Percentiles rank a stretch among this genome's conserved stretches.
These are phyloP conservation scores for Inga laurina DNA, from an alignment of 306 rosid genomes.

Conservation along the genomic window DNA sequence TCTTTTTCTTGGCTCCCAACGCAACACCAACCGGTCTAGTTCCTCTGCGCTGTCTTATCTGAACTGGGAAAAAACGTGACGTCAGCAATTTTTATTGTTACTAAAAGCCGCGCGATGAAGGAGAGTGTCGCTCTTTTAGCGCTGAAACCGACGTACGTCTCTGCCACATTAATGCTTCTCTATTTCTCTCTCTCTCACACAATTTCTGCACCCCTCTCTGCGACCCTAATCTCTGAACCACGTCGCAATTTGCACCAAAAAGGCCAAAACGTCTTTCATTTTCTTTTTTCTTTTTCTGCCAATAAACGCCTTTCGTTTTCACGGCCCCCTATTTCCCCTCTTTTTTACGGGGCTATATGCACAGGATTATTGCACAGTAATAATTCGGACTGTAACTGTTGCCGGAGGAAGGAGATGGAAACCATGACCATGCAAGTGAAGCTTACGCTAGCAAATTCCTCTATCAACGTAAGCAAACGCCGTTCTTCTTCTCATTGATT, in stretches of 20 bases:
- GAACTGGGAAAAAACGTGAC: neutral
- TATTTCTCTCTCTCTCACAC: neutral
- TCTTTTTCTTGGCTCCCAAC: no score
- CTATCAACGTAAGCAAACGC: constrained; percentile 22
- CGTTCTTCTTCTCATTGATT: neutral
- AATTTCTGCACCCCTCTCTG: constrained; percentile 9
- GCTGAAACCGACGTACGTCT: constrained; percentile 63
- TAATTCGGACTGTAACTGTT: neutral
- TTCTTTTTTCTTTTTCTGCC: no score
- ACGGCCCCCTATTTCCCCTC: neutral
- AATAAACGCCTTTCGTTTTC: neutral
- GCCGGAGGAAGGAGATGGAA: neutral
- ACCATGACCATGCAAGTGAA: neutral
- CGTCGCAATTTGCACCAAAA: constrained; percentile 5
- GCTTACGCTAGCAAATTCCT: constrained; percentile 38
- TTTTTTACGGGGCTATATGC: neutral
- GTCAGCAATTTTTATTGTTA: neutral
- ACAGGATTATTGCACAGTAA: neutral
- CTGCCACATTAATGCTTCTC: neutral
- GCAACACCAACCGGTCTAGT: neutral
- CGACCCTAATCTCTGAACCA: neutral
- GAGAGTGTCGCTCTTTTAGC: constrained; percentile 45
- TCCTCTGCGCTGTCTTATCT: neutral
- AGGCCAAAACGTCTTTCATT: neutral
- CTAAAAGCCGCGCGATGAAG: constrained; percentile 27